Base-by-base conservation (phyloP, 257 asterid species). In the Solanum ossicruentum region DNA sequence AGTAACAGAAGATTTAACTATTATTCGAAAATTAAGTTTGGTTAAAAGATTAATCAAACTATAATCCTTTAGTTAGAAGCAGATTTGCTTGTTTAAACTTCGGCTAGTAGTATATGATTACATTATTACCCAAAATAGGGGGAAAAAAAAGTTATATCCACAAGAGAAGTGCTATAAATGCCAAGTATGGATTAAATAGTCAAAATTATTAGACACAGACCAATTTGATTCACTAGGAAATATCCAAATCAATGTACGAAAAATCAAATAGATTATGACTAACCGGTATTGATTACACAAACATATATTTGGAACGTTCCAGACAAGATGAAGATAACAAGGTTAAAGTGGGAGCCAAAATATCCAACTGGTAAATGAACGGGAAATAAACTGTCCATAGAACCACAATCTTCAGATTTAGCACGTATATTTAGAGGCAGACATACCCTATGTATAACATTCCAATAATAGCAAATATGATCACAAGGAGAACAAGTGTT, bases 391-490 rank as follows among this genome's bases (percentile, higher is more conserved):
- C 65, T 26, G 47, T 78, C 45, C 65, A 58, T 78, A 26, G 47
- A 78, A 78, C 65, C 47, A 77, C 47, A 78, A 26, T 26, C 49
- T 52, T 28, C 49, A 78, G 82, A 78, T 78, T 51, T 23, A 78
- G 47, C 28, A 77, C 15, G 20, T 77, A 26, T 52, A 52, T 26
- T 52, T 23, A 52, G 9, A 23, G 39, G 67, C 26, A 61, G 73
- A 82, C 95, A 83, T 93, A 94, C 98, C 97, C 95, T 39, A 95
- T 90, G 88, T 95, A 95, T 78, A 95, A 84, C 96, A 91, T 94
- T 89, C 98, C 98, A 84, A 93, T 87, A 87, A 93, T 94, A 70
- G 97, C 93, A 45, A 91, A 86, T 84, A 93, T 85, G 91, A 92
- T 91, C 88, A 92, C 98, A 70, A 95, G 94, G 70, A 95, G 91